Evolutionary conservation across 2,329 filamentous ascomycete species (phyloP).

Genomic region (Cryphonectria parasitica): DNA sequence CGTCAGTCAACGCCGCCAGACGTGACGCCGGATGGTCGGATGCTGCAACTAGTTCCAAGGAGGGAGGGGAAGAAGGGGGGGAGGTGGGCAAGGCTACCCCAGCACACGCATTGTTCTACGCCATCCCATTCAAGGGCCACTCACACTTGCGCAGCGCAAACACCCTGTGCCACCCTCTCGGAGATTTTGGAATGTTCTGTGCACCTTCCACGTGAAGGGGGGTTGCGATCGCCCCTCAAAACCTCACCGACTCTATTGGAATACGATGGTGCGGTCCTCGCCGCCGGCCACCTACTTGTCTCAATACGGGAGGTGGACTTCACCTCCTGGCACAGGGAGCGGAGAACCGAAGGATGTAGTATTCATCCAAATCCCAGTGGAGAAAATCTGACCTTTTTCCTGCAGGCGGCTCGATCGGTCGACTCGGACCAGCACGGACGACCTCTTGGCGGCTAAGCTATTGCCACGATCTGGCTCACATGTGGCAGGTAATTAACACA

Average conservation of each 20-base stretch:
- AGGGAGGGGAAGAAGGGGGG: not conserved
- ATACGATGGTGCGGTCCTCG: conserved; percentile 4
- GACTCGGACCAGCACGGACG: not conserved
- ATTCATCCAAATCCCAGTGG: not conserved
- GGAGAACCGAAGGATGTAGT: not conserved
- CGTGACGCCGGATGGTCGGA: conserved; percentile 6
- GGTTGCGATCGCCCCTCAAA: not conserved
- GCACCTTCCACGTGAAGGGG: not conserved
- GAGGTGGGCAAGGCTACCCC: not conserved
- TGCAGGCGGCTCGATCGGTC: not conserved
- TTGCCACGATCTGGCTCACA: conserved; percentile 4
- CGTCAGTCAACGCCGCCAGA: not conserved
- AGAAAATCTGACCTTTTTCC: not conserved
- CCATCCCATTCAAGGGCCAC: not conserved
- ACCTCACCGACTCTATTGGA: conserved; percentile 9
- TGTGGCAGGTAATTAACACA: not conserved
- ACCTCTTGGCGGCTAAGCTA: not conserved
- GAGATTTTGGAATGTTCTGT: conserved; percentile 18
- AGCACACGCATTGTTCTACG: conserved; percentile 1
- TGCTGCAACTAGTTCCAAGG: not conserved
- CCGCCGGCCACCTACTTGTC: conserved; percentile 2
- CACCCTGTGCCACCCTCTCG: conserved; percentile 4
- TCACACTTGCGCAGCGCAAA: not conserved
- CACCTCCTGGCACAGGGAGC: not conserved
- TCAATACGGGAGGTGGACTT: conserved; percentile 2